Conservation (phyloP, 2,329 filamentous ascomycete species). For the Penicillium brasilianum region DNA sequence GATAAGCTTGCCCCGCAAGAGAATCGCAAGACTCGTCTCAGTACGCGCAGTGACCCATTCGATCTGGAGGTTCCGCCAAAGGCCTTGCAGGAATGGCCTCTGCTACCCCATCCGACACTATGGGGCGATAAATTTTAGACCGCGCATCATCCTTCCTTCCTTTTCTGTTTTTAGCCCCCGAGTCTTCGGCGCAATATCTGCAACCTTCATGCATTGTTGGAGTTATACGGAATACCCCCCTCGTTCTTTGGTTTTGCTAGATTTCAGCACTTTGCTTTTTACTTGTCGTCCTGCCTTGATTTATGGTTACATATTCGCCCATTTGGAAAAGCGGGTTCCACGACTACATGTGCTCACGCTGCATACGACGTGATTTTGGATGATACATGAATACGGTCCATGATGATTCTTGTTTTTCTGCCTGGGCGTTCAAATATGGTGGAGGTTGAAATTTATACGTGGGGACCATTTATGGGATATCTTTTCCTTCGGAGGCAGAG, state of each 20-base stretch:
- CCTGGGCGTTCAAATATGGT: neutral
- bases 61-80: conserved; percentile 42
- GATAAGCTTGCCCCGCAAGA: conserved; percentile 6
- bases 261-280: neutral
- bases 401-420: neutral
- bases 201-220: neutral
- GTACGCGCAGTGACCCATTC: conserved; percentile 42
- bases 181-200: neutral
- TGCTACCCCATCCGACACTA: neutral
- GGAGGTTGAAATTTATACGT: neutral
- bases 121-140: neutral
- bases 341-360: neutral
- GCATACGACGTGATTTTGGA: neutral
- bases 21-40: conserved; percentile 25
- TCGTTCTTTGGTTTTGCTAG: neutral
- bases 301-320: neutral
- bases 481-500: neutral
- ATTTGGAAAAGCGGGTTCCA: neutral
- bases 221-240: conserved; percentile 7
- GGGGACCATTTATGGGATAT: neutral
- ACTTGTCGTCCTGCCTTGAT: neutral
- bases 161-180: neutral
- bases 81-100: conserved; percentile 32
- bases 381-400: neutral
- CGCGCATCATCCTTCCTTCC: neutral